These are phyloP conservation scores for Leishmania lainsoni DNA, from an alignment of 208 protist species.

Conservation along the genomic window DNA sequence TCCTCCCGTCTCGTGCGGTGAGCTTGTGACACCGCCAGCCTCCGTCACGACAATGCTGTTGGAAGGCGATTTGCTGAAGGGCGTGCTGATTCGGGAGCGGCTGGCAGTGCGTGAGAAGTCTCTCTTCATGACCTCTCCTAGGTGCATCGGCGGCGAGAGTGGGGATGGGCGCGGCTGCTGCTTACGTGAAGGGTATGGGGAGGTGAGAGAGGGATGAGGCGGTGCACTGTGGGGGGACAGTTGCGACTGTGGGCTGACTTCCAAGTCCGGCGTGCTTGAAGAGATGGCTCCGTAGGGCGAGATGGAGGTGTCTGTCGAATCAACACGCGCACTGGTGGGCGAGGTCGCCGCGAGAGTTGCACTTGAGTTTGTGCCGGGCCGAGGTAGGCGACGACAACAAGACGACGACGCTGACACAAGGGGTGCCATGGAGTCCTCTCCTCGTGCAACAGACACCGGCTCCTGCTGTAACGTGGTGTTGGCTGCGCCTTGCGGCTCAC, in stretches of 20 bases:
- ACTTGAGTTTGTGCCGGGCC: not conserved
- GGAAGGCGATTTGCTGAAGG: not conserved
- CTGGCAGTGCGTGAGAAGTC: not conserved
- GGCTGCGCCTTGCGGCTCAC: not conserved
- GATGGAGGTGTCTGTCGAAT: slow-evolving; percentile 5
- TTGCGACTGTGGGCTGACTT: not conserved
- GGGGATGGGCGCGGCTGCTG: not conserved
- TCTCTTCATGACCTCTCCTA: not conserved
- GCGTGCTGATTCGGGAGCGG: slow-evolving; percentile 10
- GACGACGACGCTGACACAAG: not conserved
- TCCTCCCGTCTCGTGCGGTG: slow-evolving; percentile 16
- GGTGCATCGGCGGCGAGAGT: not conserved
- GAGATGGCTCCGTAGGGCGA: not conserved
- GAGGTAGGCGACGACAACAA: not conserved
- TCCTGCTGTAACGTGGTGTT: not conserved
- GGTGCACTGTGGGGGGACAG: not conserved
- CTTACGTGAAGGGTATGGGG: not conserved
- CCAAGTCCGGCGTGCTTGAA: not conserved
- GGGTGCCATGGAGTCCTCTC: not conserved
- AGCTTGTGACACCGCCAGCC: slow-evolving; percentile 2
- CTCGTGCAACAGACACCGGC: not conserved
- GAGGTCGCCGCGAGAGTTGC: not conserved
- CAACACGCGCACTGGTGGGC: not conserved
- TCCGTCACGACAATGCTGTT: slow-evolving; percentile 8
- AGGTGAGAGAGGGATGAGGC: not conserved